phyloP scores from a whole-genome alignment of 2,329 filamentous ascomycete species.

The Falciphora oryzae region DNA sequence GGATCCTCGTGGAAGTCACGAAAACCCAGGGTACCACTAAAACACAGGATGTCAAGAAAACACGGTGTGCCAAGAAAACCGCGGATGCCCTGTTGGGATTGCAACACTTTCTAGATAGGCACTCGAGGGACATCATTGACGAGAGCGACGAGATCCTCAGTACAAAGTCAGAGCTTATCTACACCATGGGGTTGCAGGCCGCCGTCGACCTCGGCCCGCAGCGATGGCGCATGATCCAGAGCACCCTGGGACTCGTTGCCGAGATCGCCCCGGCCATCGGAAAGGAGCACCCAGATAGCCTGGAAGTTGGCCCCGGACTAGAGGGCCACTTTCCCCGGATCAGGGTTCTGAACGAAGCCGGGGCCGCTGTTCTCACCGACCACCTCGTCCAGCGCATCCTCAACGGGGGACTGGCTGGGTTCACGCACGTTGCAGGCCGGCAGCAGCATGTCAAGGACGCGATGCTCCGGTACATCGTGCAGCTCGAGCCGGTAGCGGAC shows the following conservation, averaged over 20 bases:
- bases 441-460: not conserved
- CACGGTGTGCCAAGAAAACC: not conserved
- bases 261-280: constrained; percentile 34
- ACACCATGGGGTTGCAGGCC: constrained; percentile 51
- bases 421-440: constrained; percentile 14
- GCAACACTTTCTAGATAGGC: constrained; percentile 20
- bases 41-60: not conserved
- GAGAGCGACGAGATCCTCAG: constrained; percentile 61
- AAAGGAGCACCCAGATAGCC: constrained; percentile 19
- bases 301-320: not conserved
- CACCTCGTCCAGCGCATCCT: constrained; percentile 36
- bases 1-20: too few species aligned
- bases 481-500: constrained; percentile 20
- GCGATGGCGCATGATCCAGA: constrained; percentile 51
- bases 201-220: constrained; percentile 45
- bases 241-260: constrained; percentile 40
- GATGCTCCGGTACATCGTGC: constrained; percentile 33
- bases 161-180: constrained; percentile 55
- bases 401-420: constrained; percentile 28
- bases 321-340: constrained; percentile 40
- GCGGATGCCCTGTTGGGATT: not conserved
- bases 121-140: constrained; percentile 53
- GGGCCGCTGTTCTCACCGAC: constrained; percentile 23
- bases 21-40: too few species aligned
- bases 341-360: constrained; percentile 36